These are phyloP conservation scores for Aureobasidium subglaciale DNA, from an alignment of 2,329 filamentous ascomycete species.

Conservation along the genomic window DNA sequence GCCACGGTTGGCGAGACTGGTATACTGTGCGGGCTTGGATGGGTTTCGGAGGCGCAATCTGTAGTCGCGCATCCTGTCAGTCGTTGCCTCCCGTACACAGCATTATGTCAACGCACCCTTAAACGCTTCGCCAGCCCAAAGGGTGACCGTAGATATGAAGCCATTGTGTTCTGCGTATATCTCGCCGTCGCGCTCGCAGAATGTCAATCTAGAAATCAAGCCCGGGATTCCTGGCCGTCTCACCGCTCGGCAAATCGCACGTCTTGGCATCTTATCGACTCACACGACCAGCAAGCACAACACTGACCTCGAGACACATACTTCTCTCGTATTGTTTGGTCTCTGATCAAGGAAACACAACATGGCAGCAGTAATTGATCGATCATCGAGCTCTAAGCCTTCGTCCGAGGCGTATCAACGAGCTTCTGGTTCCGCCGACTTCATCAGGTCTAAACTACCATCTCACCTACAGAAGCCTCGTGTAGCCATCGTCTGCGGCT, in stretches of 20 bases:
- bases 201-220: conserved; percentile 10
- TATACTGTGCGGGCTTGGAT: conserved; percentile 16
- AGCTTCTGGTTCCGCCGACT: conserved; percentile 44
- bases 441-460: conserved; percentile 46
- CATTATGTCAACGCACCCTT: conserved; percentile 27
- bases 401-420: conserved; percentile 30
- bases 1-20: conserved; percentile 19
- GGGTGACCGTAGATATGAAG: conserved; percentile 38
- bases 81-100: neutral
- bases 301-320: neutral
- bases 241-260: neutral
- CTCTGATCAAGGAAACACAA: neutral
- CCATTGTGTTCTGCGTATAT: conserved; percentile 29
- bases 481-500: conserved; percentile 59
- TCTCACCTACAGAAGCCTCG: conserved; percentile 40
- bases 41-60: conserved; percentile 18
- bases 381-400: neutral
- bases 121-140: conserved; percentile 37
- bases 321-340: neutral
- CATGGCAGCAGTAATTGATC: conserved; percentile 17
- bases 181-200: neutral
- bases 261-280: conserved; percentile 5
- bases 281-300: conserved; percentile 10
- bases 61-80: neutral
- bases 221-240: conserved; percentile 2